Evolutionary conservation across 768 basidiomycete species (phyloP), one percentile per base, ranked within the genome.

Genomic region (Phylloporus sp.): DNA sequence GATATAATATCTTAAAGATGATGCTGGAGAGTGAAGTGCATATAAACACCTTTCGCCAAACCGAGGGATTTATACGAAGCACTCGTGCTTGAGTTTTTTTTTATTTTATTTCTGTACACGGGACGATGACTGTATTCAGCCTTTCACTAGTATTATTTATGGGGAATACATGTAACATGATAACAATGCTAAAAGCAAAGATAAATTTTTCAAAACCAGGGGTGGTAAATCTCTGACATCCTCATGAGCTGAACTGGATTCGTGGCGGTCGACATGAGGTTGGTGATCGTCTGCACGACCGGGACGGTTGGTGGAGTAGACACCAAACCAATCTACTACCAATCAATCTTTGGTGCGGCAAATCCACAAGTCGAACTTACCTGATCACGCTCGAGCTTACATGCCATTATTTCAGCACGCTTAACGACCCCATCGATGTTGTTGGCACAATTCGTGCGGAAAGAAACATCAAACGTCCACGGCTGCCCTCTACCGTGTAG

Each of bases 321-420:
- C n/a, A 61, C 54, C 56, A 52, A 43, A 34, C 50, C 50, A 11
- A 65, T 61, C 64, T 65, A 20, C 12, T 26, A n/a, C 48, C 13
- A 32, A 41, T 67, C 7, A 67, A 22, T 26, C 4, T 2, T 28
- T 18, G 28, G 4, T 39, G 27, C n/a, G 15, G 23, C 6, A 13
- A 11, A 3, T 26, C 3, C 24, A 42, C 18, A 26, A 38, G 27
- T 11, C 35, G 23, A 28, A 55, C 69, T 52, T 54, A 91, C 91
- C 72, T 85, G 85, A 55, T 94, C 91, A 46, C 92, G 79, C 64
- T 95, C 93, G 27, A 82, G 67, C 69, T 91, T 91, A 72, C 92
- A 95, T 9, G 88, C 85, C 80, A 95, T 81, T 0, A 80, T 76
- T 67, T 92, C 88, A 6, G 90, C 88, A 46, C 85, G 80, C 63